Base-by-base conservation (phyloP, 2,329 filamentous ascomycete genomes). In the Plenodomus lindquistii region DNA sequence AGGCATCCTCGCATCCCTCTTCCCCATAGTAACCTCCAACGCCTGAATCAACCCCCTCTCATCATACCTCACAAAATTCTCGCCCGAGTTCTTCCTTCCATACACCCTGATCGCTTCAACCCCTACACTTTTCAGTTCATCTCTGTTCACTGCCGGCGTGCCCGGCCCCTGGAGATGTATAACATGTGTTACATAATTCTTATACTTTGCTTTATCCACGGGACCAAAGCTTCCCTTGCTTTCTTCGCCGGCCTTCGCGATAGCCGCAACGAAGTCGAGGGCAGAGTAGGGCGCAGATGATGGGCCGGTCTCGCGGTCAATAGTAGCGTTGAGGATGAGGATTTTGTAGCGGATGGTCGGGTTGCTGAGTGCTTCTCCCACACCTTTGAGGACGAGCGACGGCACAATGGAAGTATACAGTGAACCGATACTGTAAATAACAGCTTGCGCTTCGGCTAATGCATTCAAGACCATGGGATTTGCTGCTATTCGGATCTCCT, bases 361-460 rank as follows among this genome's bases (percentile, higher is more conserved):
- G 20, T 74, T 72, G 1, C 80, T 74, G 18, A 90, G 78, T 0
- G 85, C 83, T 17, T 84, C 79, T 0, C 89, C 90, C 0, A 95
- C 85, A 3, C 88, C 89, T 19, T 85, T 81, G 6, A 96, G 80
- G 4, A 97, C 83, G 1, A 97, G 76, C 15, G 85, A 91, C 0
- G 93, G 93, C 1, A 96, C 81, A 27, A 97, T 83, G 4, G 88
- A 93, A 0, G 93, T 97, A 72, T 95, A 97, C 0, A 97, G 78
- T 1, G 87, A 92, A n/a, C 94, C 94, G 50, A 97, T 95, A 70
- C 88, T 92, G 75, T 96, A 97, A 38, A 97, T 83, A 8, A 97
- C 79, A 1, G 85, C 86, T 46, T 84, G 81, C 0, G 88, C 81
- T 1, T 76, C 74, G 15, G 77, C 75, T 1, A 97, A 71, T 0